Conservation (phyloP, 768 basidiomycete species). For the Coprinellus micaceus region DNA sequence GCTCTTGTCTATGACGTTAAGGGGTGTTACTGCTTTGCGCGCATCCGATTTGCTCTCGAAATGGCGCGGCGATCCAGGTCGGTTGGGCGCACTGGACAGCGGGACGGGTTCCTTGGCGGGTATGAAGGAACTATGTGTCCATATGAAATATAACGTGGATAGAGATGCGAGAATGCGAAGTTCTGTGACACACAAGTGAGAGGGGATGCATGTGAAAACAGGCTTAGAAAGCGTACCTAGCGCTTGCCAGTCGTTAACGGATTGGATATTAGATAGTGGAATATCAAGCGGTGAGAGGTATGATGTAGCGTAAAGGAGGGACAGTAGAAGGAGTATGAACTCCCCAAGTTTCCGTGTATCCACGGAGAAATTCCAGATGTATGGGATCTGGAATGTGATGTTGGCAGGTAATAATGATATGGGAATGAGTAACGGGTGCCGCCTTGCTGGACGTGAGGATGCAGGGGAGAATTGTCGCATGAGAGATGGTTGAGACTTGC, state of each 20-base stretch:
- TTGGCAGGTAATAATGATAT: constrained; percentile 45
- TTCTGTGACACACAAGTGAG: constrained; percentile 36
- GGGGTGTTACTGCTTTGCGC: constrained; percentile 31
- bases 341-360: constrained; percentile 64
- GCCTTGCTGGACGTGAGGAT: constrained; percentile 40
- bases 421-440: constrained; percentile 26
- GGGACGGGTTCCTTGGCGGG: constrained; percentile 12
- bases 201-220: background rate
- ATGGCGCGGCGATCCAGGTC: constrained; percentile 39
- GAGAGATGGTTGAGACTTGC: constrained; percentile 21
- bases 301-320: constrained; percentile 52
- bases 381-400: constrained; percentile 39
- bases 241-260: constrained; percentile 42
- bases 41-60: constrained; percentile 42
- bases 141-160: constrained; percentile 59
- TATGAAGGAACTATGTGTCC: constrained; percentile 53
- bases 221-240: constrained; percentile 38
- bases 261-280: constrained; percentile 24
- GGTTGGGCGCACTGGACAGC: constrained; percentile 12
- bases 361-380: constrained; percentile 54
- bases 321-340: constrained; percentile 59
- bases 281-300: constrained; percentile 33
- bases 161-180: constrained; percentile 50
- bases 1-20: constrained; percentile 33
- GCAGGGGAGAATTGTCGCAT: constrained; percentile 40